Conservation (phyloP, 768 basidiomycete genomes). For the Sutorius australiensis region DNA sequence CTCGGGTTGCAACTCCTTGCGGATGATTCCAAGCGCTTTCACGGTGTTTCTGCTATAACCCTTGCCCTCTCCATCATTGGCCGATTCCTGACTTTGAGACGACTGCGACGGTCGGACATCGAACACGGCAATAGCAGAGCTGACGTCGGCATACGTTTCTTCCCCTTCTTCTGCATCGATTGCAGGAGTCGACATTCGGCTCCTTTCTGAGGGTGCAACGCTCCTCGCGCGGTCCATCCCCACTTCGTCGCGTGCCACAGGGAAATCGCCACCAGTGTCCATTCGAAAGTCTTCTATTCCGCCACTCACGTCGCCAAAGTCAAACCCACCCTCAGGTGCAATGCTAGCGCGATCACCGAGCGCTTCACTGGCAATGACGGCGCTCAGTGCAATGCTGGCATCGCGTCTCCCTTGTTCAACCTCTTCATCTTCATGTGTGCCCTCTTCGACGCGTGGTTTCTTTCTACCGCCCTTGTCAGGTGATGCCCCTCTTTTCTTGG, state of each 20-base stretch:
- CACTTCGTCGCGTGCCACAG: conserved; percentile 28
- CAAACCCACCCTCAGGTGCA: conserved; percentile 55
- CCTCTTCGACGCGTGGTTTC: conserved; percentile 55
- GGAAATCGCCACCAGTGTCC: conserved; percentile 51
- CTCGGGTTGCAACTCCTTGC: conserved; percentile 62
- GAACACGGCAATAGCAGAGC: conserved; percentile 79
- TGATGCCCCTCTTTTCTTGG: conserved; percentile 58
- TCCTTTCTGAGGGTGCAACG: conserved; percentile 50
- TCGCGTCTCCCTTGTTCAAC: conserved; percentile 72
- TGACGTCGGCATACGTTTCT: conserved; percentile 63
- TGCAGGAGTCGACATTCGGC: conserved; percentile 65
- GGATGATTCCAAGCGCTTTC: conserved; percentile 74
- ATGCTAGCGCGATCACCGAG: conserved; percentile 51
- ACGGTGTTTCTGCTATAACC: conserved; percentile 89
- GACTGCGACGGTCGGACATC: conserved; percentile 59
- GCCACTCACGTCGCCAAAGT: conserved; percentile 55
- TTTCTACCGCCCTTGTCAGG: conserved; percentile 55
- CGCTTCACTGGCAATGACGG: conserved; percentile 53
- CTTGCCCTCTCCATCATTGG: conserved; percentile 52
- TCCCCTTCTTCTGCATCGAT: conserved; percentile 60
- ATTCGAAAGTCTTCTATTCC: conserved; percentile 70
- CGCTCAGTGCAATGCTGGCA: conserved; percentile 58
- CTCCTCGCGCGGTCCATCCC: conserved; percentile 45
- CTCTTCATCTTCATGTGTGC: conserved; percentile 49
- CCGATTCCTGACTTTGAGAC: conserved; percentile 45